Evolutionary conservation across 305 asterid genomes (phyloP), one percentile per base, ranked within the genome.

Genomic region (Fraxinus velutina): DNA sequence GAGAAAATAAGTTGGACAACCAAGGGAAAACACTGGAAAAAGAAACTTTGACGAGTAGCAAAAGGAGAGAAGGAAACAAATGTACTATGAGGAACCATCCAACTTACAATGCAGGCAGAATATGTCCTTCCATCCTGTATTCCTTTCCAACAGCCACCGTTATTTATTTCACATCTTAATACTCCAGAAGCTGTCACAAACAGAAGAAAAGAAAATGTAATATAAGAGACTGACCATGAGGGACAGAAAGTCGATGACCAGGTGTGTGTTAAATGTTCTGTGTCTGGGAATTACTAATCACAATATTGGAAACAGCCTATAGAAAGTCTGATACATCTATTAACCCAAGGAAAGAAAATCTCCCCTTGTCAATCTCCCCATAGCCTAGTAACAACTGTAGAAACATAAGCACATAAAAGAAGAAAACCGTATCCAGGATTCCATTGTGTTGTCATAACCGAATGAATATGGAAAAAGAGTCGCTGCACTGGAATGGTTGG

Each of bases 141-240:
- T 57, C 88, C 94, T 85, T 85, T 93, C 99, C 99, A 96, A 87
- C 99, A 96, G 76, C 99, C 98, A 81, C 98, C 98, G 3, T 92
- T 92, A 79, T 91, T 93, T 80, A 96, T 81, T 86, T 83, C 94
- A 86, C 98, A 96, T 81, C 97, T 92, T 79, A 92, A 86, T 81
- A 93, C 91, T 81, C 99, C 99, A 76, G 98, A 91, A 85, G 97
- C 98, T 96, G 93, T 72, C 78, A 86, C 78, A 82, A 52, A 74
- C 78, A 71, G 76, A 74, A 62, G 39, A 68, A 15, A 29, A 68
- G 74, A 68, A 68, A 68, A 30, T 30, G 42, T 68, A 36, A 68
- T 13, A 71, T 29, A 82, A n/a, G 55, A 87, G 73, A 6, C 30
- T n/a, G 19, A 27, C 17, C 19, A 47, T 6, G 70, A 12, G 34